Conservation (phyloP, 257 asterid genomes). For the Solanum ahanhuiri region DNA sequence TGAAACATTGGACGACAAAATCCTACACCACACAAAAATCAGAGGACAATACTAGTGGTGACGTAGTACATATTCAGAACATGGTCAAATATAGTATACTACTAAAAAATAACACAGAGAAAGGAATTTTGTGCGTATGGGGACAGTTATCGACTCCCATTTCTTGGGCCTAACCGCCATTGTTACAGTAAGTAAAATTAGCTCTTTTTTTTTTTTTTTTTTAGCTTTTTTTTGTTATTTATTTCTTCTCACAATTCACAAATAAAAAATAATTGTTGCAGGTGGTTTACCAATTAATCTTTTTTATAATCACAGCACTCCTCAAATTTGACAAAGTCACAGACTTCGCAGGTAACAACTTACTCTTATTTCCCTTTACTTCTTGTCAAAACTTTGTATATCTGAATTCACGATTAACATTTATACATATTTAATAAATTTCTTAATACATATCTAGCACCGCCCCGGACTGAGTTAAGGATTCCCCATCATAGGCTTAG, state of each 20-base stretch:
- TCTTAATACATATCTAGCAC: too few species aligned
- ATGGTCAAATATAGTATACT: neutral
- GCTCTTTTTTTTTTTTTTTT: neutral
- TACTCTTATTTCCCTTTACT: neutral
- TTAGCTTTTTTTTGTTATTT: too few species aligned
- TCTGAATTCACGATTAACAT: neutral
- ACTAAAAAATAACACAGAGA: neutral
- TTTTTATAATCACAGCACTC: conserved; percentile 85
- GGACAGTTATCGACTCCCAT: conserved; percentile 78
- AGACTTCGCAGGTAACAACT: conserved; percentile 72
- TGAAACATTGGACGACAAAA: neutral
- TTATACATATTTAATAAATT: too few species aligned
- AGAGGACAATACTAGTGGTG: neutral
- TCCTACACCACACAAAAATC: neutral
- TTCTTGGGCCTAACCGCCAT: conserved; percentile 88
- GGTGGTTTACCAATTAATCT: conserved; percentile 79
- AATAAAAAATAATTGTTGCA: conserved; percentile 12
- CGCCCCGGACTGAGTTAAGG: too few species aligned
- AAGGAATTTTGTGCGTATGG: conserved; percentile 23
- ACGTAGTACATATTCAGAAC: neutral
- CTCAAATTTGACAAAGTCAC: conserved; percentile 85
- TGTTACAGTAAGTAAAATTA: conserved; percentile 50
- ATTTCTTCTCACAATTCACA: neutral
- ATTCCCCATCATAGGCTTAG: too few species aligned
- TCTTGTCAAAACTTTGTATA: neutral